Conservation (phyloP, 129 eudicot species). For the Escallonia rubra region DNA sequence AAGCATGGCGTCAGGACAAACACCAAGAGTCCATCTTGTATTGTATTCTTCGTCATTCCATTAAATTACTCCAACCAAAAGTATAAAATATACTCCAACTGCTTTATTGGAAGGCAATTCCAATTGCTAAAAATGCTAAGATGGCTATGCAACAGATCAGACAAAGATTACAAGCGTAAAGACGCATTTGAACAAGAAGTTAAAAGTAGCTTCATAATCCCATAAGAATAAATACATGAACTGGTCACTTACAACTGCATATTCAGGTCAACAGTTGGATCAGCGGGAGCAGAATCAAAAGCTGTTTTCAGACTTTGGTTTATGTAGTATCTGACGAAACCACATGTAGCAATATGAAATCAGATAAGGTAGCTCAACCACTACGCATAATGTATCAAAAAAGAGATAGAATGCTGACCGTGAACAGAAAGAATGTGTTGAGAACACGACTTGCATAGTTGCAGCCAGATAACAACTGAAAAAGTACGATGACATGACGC, state of each 20-base stretch:
- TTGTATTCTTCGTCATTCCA: no score
- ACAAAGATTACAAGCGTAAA: background rate
- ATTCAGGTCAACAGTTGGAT: constrained; percentile 95
- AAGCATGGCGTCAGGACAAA: no score
- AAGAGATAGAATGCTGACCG: constrained; percentile 42
- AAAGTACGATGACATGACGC: constrained; percentile 2
- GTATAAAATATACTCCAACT: no score
- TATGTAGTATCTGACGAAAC: constrained; percentile 47
- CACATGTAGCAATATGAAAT: no score
- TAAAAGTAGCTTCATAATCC: background rate
- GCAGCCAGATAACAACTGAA: constrained; percentile 94
- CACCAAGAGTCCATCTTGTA: no score
- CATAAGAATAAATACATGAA: background rate
- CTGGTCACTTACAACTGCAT: constrained; percentile 71
- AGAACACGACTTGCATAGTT: constrained; percentile 87
- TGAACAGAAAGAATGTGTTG: constrained; percentile 68
- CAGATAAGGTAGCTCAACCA: no score
- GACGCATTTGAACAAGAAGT: background rate
- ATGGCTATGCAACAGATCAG: no score
- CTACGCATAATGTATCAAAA: background rate
- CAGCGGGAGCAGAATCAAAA: constrained; percentile 79
- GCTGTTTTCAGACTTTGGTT: constrained; percentile 64
- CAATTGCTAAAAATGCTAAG: no score
- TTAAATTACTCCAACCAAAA: no score
- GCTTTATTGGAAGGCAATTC: no score